These are phyloP conservation scores for Amphicarpaea edgeworthii DNA, from an alignment of 306 rosid species.

Conservation along the genomic window DNA sequence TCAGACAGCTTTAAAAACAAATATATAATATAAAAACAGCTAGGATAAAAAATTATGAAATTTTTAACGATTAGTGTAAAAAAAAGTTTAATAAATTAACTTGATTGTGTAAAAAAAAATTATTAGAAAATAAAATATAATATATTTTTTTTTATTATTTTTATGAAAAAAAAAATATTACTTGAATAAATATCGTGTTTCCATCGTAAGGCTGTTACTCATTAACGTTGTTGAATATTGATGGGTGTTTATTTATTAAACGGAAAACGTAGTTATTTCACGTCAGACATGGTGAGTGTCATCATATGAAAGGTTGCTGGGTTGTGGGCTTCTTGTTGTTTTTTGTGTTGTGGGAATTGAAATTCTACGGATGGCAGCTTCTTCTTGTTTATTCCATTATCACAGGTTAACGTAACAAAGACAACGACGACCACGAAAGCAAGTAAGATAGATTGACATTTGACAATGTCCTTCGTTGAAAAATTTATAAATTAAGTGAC, in stretches of 20 bases:
- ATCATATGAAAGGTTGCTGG: neutral
- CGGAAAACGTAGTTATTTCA: neutral
- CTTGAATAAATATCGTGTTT: too few relatives aligned
- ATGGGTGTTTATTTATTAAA: neutral
- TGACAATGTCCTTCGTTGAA: neutral
- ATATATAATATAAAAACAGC: too few relatives aligned
- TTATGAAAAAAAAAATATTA: too few relatives aligned
- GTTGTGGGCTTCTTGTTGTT: too few relatives aligned
- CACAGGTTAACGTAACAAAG: neutral
- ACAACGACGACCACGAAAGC: neutral
- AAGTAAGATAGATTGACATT: neutral
- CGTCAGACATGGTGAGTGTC: neutral
- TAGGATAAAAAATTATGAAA: too few relatives aligned
- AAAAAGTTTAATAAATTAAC: too few relatives aligned
- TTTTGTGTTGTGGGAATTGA: neutral
- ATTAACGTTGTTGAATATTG: neutral
- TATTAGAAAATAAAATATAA: too few relatives aligned
- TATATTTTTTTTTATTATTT: too few relatives aligned
- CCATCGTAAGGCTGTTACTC: too few relatives aligned
- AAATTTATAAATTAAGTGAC: neutral
- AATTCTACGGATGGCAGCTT: neutral
- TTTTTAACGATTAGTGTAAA: too few relatives aligned
- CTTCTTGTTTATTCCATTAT: neutral
- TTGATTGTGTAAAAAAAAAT: too few relatives aligned
- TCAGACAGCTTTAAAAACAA: too few relatives aligned